A percentile compares a stretch with the other conserved stretches of the same genome.
Evolutionary conservation across 140 eudicot genomes (phyloP).

Genomic region (Senecio squalidus): DNA sequence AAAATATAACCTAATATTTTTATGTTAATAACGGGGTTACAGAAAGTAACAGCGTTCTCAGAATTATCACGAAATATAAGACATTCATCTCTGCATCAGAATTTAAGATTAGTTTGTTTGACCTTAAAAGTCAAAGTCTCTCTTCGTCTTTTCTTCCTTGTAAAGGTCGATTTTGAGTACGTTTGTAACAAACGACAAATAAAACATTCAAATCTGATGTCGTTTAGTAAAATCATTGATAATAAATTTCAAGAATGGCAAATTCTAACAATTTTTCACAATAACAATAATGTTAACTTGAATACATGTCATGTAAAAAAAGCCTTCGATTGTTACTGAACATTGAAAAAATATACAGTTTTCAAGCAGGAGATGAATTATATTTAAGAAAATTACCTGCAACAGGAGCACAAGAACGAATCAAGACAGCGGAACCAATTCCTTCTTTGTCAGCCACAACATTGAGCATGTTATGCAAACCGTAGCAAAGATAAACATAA

Average conservation of each 20-base stretch:
- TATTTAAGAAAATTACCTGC: constrained; percentile 39
- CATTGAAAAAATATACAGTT: not conserved
- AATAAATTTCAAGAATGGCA: not conserved
- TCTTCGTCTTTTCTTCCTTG: not conserved
- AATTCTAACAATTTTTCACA: no score
- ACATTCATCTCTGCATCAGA: not conserved
- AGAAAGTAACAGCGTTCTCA: not conserved
- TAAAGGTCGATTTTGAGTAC: not conserved
- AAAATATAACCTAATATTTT: not conserved
- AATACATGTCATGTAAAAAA: no score
- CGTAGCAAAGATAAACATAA: constrained; percentile 94
- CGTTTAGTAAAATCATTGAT: not conserved
- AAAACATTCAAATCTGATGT: not conserved
- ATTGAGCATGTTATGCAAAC: constrained; percentile 89
- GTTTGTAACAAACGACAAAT: not conserved
- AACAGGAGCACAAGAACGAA: constrained; percentile 91
- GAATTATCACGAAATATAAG: not conserved
- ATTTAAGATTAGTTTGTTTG: not conserved
- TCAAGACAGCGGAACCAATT: constrained; percentile 86
- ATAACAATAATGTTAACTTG: not conserved
- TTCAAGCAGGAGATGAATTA: not conserved
- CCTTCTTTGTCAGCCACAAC: constrained; percentile 94
- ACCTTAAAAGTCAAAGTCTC: constrained; percentile 4
- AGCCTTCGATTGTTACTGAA: not conserved
- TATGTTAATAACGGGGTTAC: not conserved